These are phyloP conservation scores for Pestalotiopsis sp. DNA, from an alignment of 2,329 filamentous ascomycete species.

Conservation along the genomic window DNA sequence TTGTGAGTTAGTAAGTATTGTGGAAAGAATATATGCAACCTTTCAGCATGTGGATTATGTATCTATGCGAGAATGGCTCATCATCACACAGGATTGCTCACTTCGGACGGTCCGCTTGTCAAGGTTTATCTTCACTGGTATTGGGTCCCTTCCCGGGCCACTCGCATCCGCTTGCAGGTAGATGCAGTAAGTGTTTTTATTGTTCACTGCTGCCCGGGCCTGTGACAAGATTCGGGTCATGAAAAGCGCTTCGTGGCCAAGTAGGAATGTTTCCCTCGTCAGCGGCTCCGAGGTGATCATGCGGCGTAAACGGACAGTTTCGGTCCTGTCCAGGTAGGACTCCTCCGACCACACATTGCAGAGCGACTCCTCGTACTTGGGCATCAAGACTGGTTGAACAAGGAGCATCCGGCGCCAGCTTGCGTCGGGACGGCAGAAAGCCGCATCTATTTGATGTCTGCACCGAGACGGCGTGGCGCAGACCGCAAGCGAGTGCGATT, in stretches of 20 bases:
- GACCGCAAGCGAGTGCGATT: background rate
- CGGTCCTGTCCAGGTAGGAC: background rate
- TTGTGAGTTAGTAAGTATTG: background rate
- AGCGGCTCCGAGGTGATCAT: background rate
- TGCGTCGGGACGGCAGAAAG: constrained; percentile 1
- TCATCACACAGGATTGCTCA: background rate
- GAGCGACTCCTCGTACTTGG: background rate
- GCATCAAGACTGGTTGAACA: background rate
- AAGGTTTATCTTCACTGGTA: background rate
- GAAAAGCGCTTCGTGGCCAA: too few relatives aligned
- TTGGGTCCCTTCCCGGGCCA: background rate
- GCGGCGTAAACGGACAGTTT: background rate
- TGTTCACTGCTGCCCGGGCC: background rate
- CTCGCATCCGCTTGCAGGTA: background rate
- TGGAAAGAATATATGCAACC: background rate
- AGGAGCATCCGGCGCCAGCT: constrained; percentile 6
- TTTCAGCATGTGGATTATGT: too few relatives aligned
- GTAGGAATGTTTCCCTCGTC: background rate
- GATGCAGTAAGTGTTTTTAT: background rate
- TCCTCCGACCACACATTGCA: too few relatives aligned
- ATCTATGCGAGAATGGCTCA: background rate
- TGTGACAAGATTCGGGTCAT: background rate
- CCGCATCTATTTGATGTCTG: background rate
- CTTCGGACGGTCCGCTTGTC: background rate
- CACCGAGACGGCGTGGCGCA: background rate